A percentile compares a stretch with the other conserved stretches of the same genome.
Evolutionary conservation across 305 asterid genomes (phyloP).

Genomic region (Striga hermonthica): DNA sequence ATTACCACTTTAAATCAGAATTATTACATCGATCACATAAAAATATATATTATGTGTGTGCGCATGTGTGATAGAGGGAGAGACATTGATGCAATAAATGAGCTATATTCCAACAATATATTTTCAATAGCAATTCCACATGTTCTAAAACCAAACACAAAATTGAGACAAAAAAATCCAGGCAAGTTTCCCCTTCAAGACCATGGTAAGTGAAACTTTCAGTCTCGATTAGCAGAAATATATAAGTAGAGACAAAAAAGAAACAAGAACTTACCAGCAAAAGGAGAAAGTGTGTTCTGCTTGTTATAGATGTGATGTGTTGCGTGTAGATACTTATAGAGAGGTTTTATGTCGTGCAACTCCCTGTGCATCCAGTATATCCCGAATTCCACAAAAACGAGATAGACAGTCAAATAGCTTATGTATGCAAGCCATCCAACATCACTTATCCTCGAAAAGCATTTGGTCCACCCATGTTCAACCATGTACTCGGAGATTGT

Average conservation of each 20-base stretch:
- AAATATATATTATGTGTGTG: too few species aligned
- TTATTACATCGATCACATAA: too few species aligned
- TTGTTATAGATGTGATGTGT: slow-evolving; percentile 96
- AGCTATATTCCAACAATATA: too few species aligned
- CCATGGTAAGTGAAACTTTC: neutral
- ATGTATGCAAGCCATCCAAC: slow-evolving; percentile 59
- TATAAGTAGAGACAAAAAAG: slow-evolving; percentile 23
- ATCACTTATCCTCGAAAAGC: slow-evolving; percentile 67
- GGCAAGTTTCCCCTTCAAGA: neutral
- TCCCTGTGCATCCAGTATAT: slow-evolving; percentile 97
- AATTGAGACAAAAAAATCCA: neutral
- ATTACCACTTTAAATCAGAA: too few species aligned
- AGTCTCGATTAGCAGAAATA: slow-evolving; percentile 2
- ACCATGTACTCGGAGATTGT: slow-evolving; percentile 85
- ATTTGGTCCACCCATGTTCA: slow-evolving; percentile 84
- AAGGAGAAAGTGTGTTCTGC: slow-evolving; percentile 95
- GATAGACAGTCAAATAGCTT: slow-evolving; percentile 48
- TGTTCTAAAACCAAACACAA: neutral
- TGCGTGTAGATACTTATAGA: slow-evolving; percentile 87
- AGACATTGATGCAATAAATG: too few species aligned
- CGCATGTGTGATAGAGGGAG: too few species aligned
- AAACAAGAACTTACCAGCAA: slow-evolving; percentile 64
- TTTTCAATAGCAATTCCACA: too few species aligned
- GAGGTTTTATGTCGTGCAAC: slow-evolving; percentile 91
- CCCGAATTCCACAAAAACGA: slow-evolving; percentile 81